Base-by-base conservation (phyloP, 2,329 filamentous ascomycete genomes). In the Cordyceps tenuipes region DNA sequence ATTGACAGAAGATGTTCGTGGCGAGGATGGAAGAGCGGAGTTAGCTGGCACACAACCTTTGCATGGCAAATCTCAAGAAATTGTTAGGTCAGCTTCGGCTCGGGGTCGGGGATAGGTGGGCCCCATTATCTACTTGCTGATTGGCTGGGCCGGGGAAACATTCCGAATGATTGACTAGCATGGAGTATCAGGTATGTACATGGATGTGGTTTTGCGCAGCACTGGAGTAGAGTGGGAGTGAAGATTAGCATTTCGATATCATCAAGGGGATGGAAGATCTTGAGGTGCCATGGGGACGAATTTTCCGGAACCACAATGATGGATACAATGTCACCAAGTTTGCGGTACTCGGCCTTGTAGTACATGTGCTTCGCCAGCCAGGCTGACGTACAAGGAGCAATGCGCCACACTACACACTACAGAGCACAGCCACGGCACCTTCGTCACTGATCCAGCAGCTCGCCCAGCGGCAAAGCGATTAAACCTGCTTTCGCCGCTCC, bases 71-170 rank as follows among this genome's bases (percentile, higher is more conserved):
- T 60, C 48, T 61, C 43, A 31, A 61, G 61, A 61, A 62, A 57
- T 62, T 63, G 56, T 56, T 59, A 62, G 52, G 61, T 60, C 61
- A 62, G 57, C 61, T 55, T 62, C 61, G 61, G 61, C 61, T 62
- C 61, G 61, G 61, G 52, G 43, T 62, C 61, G 61, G 61, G 50
- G 61, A 43, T 60, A 62, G 60, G 57, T 62, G 61, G 61, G 52
- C 17, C 52, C 7, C n/a, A 41, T 39, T 57, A 17, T 31, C 17
- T n/a, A 13, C 9, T 26, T 19, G 47, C n/a, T 59, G 39, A 62
- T 62, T 62, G 61, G 61, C 47, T 13, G 21, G n/a, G 4, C 21
- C 17, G 17, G 17, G 34, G 17, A 29, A 44, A 21, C 23, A 36
- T 41, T 34, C 36, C n/a, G 23, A 44, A 46, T 41, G 44, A 41